A percentile compares a stretch with the other conserved stretches of the same genome.
Evolutionary conservation across 2,329 filamentous ascomycete genomes (phyloP).

Genomic region (Aschersonia sp.): DNA sequence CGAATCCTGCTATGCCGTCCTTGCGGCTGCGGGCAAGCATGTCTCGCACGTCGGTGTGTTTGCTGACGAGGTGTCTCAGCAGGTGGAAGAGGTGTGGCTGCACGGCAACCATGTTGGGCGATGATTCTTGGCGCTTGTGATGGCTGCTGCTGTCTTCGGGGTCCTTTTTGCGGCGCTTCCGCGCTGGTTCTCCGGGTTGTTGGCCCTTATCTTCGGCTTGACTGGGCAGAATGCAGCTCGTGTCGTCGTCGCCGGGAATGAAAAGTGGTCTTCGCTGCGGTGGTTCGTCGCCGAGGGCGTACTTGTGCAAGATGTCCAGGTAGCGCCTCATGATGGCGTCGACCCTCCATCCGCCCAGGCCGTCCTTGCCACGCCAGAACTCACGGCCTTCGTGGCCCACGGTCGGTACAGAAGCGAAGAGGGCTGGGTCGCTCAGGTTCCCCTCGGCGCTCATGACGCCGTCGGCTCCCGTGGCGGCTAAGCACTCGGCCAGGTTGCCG

Average conservation of each 20-base stretch:
- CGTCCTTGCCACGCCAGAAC: conserved; percentile 73
- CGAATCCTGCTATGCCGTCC: conserved; percentile 63
- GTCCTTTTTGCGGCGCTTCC: conserved; percentile 35
- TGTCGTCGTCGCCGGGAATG: conserved; percentile 43
- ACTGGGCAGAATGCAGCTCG: conserved; percentile 22
- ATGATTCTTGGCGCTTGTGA: conserved; percentile 25
- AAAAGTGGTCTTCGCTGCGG: conserved; percentile 62
- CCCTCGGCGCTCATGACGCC: conserved; percentile 94
- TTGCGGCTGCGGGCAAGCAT: conserved; percentile 55
- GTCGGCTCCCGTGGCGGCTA: conserved; percentile 76
- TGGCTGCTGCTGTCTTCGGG: conserved; percentile 11
- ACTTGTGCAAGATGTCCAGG: conserved; percentile 73
- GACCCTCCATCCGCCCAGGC: conserved; percentile 72
- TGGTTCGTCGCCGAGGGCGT: conserved; percentile 52
- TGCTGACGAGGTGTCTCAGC: conserved; percentile 64
- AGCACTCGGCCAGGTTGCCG: conserved; percentile 61
- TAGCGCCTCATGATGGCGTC: conserved; percentile 83
- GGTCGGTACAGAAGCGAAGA: conserved; percentile 60
- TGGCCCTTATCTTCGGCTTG: conserved; percentile 13
- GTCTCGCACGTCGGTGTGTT: conserved; percentile 74
- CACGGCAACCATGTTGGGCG: conserved; percentile 61
- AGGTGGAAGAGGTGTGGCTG: conserved; percentile 91
- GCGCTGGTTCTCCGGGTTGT: conserved; percentile 28
- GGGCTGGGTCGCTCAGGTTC: conserved; percentile 79
- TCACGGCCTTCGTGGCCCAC: conserved; percentile 55